These are phyloP conservation scores for Rhazya stricta DNA, from an alignment of 257 asterid genomes.

Conservation along the genomic window DNA sequence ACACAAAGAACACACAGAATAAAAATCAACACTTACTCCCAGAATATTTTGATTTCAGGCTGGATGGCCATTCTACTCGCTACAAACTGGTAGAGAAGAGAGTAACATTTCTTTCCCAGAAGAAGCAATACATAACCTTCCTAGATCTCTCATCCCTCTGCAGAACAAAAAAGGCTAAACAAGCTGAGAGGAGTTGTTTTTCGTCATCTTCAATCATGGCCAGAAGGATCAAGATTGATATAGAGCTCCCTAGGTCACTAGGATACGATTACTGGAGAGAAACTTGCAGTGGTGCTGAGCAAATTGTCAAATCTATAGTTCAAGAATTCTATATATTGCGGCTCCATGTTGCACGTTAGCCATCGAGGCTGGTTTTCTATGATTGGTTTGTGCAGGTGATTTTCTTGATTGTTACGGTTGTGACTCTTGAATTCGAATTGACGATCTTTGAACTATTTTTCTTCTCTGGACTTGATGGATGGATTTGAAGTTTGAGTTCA, in stretches of 20 bases:
- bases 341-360: slow-evolving; percentile 43
- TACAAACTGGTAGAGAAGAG: slow-evolving; percentile 66
- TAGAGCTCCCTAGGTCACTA: slow-evolving; percentile 18
- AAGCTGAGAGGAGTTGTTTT: too few species aligned
- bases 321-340: slow-evolving; percentile 27
- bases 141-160: too few species aligned
- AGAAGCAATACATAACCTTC: slow-evolving; percentile 45
- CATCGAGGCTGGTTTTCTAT: slow-evolving; percentile 56
- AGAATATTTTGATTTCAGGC: slow-evolving; percentile 42
- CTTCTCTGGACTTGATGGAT: too few species aligned
- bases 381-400: slow-evolving; percentile 62
- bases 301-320: slow-evolving; percentile 38
- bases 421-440: too few species aligned
- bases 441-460: too few species aligned
- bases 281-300: slow-evolving; percentile 56
- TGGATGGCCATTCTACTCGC: slow-evolving; percentile 82
- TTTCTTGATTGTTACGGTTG: slow-evolving; percentile 1
- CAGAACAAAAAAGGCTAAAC: too few species aligned
- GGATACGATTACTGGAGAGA: slow-evolving; percentile 50
- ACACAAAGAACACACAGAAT: neutral
- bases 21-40: neutral
- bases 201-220: slow-evolving; percentile 1
- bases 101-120: slow-evolving; percentile 31
- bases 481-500: too few species aligned
- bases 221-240: neutral